Conservation (phyloP, 129 eudicot species). For the Dittrichia graveolens region DNA sequence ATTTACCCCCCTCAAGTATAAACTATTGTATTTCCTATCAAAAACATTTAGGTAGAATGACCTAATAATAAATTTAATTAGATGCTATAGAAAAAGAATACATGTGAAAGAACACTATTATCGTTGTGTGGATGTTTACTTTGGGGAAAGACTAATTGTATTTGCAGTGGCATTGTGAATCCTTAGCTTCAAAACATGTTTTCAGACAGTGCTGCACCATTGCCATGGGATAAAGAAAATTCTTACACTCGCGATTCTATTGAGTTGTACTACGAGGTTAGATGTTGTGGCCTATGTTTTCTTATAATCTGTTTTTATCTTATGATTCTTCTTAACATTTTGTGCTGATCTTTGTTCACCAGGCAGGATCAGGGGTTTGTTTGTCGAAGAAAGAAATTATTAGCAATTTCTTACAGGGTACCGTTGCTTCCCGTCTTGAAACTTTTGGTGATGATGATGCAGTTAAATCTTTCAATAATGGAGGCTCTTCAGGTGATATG, state of each 20-base stretch:
- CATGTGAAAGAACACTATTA: slow-evolving; percentile 1
- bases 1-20: no score
- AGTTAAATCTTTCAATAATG: slow-evolving; percentile 32
- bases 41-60: no score
- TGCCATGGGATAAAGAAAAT: slow-evolving; percentile 83
- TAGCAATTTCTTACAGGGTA: slow-evolving; percentile 67
- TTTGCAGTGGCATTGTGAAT: slow-evolving; percentile 12
- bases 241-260: slow-evolving; percentile 79
- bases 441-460: slow-evolving; percentile 47
- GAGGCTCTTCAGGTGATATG: slow-evolving; percentile 42
- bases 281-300: slow-evolving; percentile 4
- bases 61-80: no score
- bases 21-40: no score
- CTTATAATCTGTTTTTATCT: slow-evolving; percentile 5
- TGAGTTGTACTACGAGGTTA: slow-evolving; percentile 89
- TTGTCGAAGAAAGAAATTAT: slow-evolving; percentile 69
- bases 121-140: background rate
- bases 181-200: slow-evolving; percentile 92
- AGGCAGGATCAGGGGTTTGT: slow-evolving; percentile 65
- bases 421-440: slow-evolving; percentile 68
- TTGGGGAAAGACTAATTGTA: no score
- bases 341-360: slow-evolving; percentile 23
- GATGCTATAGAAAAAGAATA: background rate
- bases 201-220: slow-evolving; percentile 68
- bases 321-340: background rate